Evolutionary conservation across 106 monocot species (phyloP).

Genomic region (Dendrobium huoshanense): DNA sequence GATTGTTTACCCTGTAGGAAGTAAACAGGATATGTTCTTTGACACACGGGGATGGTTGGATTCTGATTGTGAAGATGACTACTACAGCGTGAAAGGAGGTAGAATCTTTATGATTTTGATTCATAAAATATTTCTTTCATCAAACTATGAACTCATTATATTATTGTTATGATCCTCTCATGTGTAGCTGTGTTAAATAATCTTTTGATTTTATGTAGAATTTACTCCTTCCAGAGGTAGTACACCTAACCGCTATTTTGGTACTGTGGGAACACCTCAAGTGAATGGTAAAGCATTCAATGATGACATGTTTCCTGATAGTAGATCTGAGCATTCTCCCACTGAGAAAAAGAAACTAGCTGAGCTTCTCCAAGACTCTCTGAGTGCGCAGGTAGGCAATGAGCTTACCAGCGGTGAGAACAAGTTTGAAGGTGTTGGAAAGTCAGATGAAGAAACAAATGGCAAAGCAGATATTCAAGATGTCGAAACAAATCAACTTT

Average conservation of each 20-base stretch:
- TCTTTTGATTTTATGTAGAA: slow-evolving; percentile 27
- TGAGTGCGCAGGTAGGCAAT: slow-evolving; percentile 8
- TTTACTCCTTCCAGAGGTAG: slow-evolving; percentile 46
- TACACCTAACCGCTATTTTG: slow-evolving; percentile 41
- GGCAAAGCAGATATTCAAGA: background rate
- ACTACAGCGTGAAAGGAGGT: slow-evolving; percentile 81
- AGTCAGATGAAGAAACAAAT: background rate
- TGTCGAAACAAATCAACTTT: slow-evolving; percentile 2
- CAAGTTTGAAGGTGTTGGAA: background rate
- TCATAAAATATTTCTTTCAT: background rate
- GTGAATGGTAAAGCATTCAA: slow-evolving; percentile 11
- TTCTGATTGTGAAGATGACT: slow-evolving; percentile 80
- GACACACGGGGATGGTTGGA: slow-evolving; percentile 55
- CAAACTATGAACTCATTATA: background rate
- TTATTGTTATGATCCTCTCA: background rate
- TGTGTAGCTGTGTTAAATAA: background rate
- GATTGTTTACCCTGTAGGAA: slow-evolving; percentile 7
- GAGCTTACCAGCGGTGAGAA: background rate
- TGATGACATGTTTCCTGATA: slow-evolving; percentile 13
- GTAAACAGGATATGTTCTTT: slow-evolving; percentile 59
- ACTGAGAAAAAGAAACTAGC: slow-evolving; percentile 43
- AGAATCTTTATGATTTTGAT: slow-evolving; percentile 1
- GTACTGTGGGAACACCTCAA: slow-evolving; percentile 8
- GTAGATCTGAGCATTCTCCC: slow-evolving; percentile 32
- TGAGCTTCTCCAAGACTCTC: slow-evolving; percentile 28